Base-by-base conservation (phyloP, 2,329 filamentous ascomycete species). In the Sordariomycetes sp. region DNA sequence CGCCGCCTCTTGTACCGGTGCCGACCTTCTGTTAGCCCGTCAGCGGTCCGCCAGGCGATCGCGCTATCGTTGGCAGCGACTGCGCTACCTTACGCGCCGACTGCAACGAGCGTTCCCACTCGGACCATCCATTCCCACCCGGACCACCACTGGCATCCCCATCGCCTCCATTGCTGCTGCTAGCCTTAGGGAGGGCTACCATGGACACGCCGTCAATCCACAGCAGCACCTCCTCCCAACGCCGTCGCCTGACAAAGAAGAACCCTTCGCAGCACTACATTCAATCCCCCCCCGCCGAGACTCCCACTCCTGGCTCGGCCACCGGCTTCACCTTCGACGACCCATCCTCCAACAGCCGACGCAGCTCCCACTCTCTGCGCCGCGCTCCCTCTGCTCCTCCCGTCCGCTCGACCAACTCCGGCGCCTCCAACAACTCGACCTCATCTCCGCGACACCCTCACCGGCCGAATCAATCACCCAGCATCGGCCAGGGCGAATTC, bases 221-320 rank as follows among this genome's bases (percentile, higher is more conserved):
- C 55, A 55, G 50, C 50, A 60, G 61, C 59, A 59, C 60, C 58
- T 59, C 48, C 48, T 67, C 65, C 39, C 64, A 71, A 44, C 73
- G 76, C 58, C 72, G 74, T 58, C 67, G 61, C 53, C 70, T 81
- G 44, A 71, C 72, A 51, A 80, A 81, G 64, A 76, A 75, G 54
- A 72, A 72, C 37, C 71, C 70, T 32, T 59, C 62, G 28, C 55
- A 63, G 43, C 59, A 66, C 45, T 63, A 70, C 50, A 61, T 53
- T 37, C 57, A 60, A 44, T 62, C 66, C 42, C 67, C 59, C 32
- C 21, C 25, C 12, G 63, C 63, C 50, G n/a, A n/a, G n/a, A n/a
- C n/a, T n/a, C n/a, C n/a, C n/a, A n/a, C n/a, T n/a, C n/a, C n/a
- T n/a, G n/a, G n/a, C n/a, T n/a, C n/a, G n/a, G 64, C 60, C 52